phyloP scores from a whole-genome alignment of 441 rosid species.

The Adansonia rubrostipa region DNA sequence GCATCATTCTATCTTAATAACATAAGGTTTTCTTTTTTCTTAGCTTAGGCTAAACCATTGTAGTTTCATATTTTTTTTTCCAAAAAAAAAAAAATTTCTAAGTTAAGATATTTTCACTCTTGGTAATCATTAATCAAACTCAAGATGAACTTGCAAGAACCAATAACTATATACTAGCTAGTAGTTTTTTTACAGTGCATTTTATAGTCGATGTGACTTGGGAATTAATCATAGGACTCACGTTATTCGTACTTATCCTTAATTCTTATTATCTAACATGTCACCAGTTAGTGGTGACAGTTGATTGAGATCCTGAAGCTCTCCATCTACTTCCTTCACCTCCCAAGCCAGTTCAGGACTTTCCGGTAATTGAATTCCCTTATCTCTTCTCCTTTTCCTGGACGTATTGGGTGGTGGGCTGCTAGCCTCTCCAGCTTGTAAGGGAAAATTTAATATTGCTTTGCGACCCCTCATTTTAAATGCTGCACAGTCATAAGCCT shows the following conservation, averaged over 20 bases:
- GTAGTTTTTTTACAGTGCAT: background rate
- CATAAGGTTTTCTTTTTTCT: too few relatives aligned
- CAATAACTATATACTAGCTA: background rate
- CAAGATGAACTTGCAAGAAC: background rate
- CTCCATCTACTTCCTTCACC: constrained; percentile 24
- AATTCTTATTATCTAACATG: background rate
- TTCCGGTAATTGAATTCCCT: constrained; percentile 29
- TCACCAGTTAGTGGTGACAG: background rate
- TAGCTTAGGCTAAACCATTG: background rate
- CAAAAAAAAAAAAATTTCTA: background rate
- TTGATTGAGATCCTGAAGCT: constrained; percentile 20
- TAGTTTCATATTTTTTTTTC: too few relatives aligned
- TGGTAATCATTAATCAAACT: background rate
- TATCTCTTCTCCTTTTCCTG: constrained; percentile 53
- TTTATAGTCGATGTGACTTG: background rate
- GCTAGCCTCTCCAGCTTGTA: constrained; percentile 60
- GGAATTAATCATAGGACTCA: background rate
- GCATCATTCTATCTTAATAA: background rate
- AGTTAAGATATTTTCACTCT: background rate
- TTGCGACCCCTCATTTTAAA: constrained; percentile 80
- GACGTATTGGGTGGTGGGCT: constrained; percentile 48
- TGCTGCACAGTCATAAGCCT: constrained; percentile 87
- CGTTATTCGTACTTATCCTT: background rate
- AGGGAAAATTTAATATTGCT: constrained; percentile 87
- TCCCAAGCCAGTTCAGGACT: constrained; percentile 9